These are phyloP conservation scores for Tuber microsphaerosporum DNA, from an alignment of 495 filamentous ascomycete genomes.

Conservation along the genomic window DNA sequence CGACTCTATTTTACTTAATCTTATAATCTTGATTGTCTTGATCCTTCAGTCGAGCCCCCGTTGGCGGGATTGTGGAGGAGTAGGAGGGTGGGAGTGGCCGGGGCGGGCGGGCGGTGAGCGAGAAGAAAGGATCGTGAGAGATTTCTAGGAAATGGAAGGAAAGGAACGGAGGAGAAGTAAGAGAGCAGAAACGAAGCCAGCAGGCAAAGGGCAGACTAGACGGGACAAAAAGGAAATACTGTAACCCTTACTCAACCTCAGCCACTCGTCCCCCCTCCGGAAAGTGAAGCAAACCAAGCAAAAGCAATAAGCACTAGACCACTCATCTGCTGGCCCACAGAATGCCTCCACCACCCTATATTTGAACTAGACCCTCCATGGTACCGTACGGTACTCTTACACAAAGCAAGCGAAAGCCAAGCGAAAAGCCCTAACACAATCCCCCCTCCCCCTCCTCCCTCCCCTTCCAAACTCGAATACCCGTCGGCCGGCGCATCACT, in stretches of 20 bases:
- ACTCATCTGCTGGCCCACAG: background rate
- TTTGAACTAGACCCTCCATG: background rate
- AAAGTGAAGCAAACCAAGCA: background rate
- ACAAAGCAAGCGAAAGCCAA: background rate
- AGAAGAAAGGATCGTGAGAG: background rate
- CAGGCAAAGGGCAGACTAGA: background rate
- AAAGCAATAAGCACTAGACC: slow-evolving; percentile 1
- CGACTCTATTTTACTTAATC: background rate
- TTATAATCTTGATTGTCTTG: background rate
- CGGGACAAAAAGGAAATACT: background rate
- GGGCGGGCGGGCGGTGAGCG: background rate
- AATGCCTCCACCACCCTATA: background rate
- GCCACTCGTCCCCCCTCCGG: background rate
- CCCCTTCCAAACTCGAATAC: background rate
- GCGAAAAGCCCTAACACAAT: background rate
- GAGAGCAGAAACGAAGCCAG: background rate
- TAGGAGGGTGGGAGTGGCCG: background rate
- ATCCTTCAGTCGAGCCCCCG: background rate
- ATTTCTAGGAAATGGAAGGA: background rate
- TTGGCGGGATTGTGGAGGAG: background rate
- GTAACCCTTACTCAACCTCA: background rate
- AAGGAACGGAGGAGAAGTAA: background rate
- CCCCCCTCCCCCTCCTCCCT: background rate
- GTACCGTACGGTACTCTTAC: no score
- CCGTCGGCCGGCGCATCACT: background rate